Evolutionary conservation across 352 stramenopile genomes (phyloP).

Genomic region (Elongisporangium anandrum): DNA sequence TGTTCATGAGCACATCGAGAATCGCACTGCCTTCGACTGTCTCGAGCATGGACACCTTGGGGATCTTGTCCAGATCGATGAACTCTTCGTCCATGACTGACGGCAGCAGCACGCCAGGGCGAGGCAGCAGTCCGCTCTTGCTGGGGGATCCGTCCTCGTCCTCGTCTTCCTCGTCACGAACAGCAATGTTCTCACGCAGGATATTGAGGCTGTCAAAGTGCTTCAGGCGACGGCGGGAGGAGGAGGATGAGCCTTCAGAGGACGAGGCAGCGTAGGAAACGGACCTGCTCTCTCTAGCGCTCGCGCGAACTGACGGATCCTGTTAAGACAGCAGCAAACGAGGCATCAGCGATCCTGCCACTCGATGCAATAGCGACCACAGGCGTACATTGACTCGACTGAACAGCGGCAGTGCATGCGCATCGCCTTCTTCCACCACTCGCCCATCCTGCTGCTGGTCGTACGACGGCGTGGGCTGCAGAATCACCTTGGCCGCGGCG

Average conservation of each 20-base stretch:
- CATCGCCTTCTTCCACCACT: neutral
- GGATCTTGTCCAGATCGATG: constrained; percentile 37
- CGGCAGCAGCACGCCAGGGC: neutral
- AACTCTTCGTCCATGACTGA: constrained; percentile 20
- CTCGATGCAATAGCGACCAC: no score
- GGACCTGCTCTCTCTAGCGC: neutral
- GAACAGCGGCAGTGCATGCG: constrained; percentile 12
- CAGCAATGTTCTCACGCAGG: constrained; percentile 6
- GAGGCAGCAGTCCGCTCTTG: constrained; percentile 1
- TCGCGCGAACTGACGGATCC: constrained; percentile 6
- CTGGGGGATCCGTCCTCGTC: constrained; percentile 6
- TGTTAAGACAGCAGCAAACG: neutral
- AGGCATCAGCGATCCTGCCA: neutral
- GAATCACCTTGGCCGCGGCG: neutral
- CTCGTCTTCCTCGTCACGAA: constrained; percentile 7
- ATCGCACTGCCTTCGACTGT: constrained; percentile 69
- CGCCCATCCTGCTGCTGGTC: constrained; percentile 5
- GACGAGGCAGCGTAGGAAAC: neutral
- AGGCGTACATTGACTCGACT: constrained; percentile 8
- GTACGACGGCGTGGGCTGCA: neutral
- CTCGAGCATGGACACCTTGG: constrained; percentile 34
- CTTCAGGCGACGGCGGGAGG: constrained; percentile 2
- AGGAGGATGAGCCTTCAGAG: neutral
- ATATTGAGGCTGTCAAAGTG: constrained; percentile 15
- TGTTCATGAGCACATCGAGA: constrained; percentile 35